A percentile compares a stretch with the other conserved stretches of the same genome.
phyloP scores from a whole-genome alignment of 441 rosid genomes.

The California macrophylla region DNA sequence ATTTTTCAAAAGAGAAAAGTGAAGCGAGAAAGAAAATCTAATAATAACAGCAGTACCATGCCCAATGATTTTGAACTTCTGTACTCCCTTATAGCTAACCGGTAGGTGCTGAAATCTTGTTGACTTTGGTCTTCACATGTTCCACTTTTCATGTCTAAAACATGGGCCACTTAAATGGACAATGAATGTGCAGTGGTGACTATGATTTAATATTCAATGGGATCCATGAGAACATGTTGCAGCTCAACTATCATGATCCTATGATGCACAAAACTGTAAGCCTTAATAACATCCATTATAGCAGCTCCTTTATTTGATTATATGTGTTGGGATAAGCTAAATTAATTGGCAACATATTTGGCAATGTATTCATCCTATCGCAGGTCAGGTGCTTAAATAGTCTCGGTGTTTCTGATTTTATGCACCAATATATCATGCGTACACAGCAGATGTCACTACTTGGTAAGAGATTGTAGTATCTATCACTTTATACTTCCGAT shows the following conservation, averaged over 20 bases:
- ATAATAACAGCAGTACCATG: constrained; percentile 23
- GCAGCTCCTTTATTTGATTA: constrained; percentile 12
- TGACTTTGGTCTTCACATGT: constrained; percentile 10
- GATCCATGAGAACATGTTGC: constrained; percentile 77
- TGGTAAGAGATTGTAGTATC: constrained; percentile 36
- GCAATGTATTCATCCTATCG: constrained; percentile 16
- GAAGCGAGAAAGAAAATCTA: constrained; percentile 40
- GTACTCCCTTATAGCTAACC: constrained; percentile 58
- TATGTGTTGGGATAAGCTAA: constrained; percentile 17
- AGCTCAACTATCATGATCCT: constrained; percentile 88
- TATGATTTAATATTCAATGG: constrained; percentile 82
- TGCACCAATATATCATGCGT: constrained; percentile 59
- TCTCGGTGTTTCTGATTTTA: constrained; percentile 69
- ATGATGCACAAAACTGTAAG: constrained; percentile 90
- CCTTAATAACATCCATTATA: constrained; percentile 19
- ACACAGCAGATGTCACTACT: constrained; percentile 64
- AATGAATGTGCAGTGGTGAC: constrained; percentile 68
- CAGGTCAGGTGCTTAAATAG: constrained; percentile 72
- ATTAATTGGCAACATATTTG: constrained; percentile 18
- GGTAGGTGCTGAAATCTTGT: constrained; percentile 36
- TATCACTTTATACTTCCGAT: constrained; percentile 6
- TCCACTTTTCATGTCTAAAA: constrained; percentile 11
- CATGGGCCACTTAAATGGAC: constrained; percentile 21
- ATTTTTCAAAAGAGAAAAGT: constrained; percentile 72
- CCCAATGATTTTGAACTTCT: constrained; percentile 51